A percentile compares a stretch with the other conserved stretches of the same genome.
Conservation (phyloP, 2,329 filamentous ascomycete genomes). For the Geosmithia morbida region DNA sequence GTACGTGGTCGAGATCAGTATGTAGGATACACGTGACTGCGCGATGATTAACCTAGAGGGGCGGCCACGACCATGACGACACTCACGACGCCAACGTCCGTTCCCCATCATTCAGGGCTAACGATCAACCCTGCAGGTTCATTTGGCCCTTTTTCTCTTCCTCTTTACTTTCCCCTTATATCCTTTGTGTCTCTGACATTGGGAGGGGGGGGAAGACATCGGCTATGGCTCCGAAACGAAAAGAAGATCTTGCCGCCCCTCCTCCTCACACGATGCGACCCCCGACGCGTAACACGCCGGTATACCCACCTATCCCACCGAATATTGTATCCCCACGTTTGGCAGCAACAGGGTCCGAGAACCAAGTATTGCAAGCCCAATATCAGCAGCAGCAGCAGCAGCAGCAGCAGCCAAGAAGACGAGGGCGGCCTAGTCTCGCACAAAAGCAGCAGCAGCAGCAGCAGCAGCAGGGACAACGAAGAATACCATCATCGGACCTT, state of each 20-base stretch:
- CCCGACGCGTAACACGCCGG: conserved; percentile 1
- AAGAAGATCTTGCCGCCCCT: background rate
- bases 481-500: conserved; percentile 11
- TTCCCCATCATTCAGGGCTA: background rate
- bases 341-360: background rate
- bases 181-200: background rate
- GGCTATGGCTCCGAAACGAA: background rate
- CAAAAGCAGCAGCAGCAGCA: background rate
- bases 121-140: no score
- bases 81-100: no score
- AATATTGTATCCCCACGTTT: background rate
- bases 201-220: background rate
- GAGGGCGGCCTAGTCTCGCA: conserved; percentile 9
- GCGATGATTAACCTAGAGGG: background rate
- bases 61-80: background rate
- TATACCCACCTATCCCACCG: background rate
- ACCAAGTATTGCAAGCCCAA: conserved; percentile 2
- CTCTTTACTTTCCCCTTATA: background rate
- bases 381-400: conserved; percentile 2
- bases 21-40: background rate
- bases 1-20: background rate
- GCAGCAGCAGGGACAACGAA: background rate
- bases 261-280: background rate
- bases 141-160: background rate
- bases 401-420: background rate